phyloP scores from a whole-genome alignment of 1,284 basidiomycete genomes.

The Marasmius tenuissimus region DNA sequence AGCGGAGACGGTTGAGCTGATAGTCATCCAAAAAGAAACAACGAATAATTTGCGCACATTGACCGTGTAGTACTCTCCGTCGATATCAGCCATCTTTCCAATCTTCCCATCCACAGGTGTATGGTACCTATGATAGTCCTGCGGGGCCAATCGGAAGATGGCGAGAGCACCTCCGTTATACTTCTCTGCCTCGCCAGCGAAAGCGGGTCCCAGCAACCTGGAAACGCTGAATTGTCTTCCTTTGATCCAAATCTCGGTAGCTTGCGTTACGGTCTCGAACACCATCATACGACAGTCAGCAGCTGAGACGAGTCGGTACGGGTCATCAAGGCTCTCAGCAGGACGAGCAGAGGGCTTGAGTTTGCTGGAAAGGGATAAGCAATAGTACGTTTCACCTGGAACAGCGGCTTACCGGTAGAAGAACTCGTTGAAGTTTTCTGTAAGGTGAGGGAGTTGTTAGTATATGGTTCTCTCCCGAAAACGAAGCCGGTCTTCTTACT shows the following conservation, averaged over 20 bases:
- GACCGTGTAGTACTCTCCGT: constrained; percentile 92
- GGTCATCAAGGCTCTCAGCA: constrained; percentile 71
- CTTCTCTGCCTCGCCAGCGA: constrained; percentile 63
- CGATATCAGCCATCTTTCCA: constrained; percentile 77
- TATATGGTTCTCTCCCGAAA: neutral
- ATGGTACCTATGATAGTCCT: constrained; percentile 98
- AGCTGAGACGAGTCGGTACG: constrained; percentile 77
- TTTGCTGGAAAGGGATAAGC: constrained; percentile 38
- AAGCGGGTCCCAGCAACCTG: constrained; percentile 78
- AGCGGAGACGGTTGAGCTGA: neutral
- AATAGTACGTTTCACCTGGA: neutral
- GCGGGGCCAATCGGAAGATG: constrained; percentile 92
- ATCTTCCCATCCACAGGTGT: constrained; percentile 85
- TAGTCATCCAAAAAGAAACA: neutral
- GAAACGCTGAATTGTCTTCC: constrained; percentile 88
- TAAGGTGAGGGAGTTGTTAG: neutral
- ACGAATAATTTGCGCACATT: constrained; percentile 51
- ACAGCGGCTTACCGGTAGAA: constrained; percentile 56
- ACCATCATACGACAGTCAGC: constrained; percentile 96
- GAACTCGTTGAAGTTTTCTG: constrained; percentile 82
- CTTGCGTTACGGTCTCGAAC: constrained; percentile 83
- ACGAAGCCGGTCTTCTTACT: constrained; percentile 43
- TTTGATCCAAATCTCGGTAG: constrained; percentile 95
- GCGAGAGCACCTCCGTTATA: constrained; percentile 79
- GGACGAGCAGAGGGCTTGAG: constrained; percentile 85